Percentiles rank a stretch among this genome's conserved stretches.
These are phyloP conservation scores for Aspergillus brasiliensis DNA, from an alignment of 2,329 filamentous ascomycete genomes.

Conservation along the genomic window DNA sequence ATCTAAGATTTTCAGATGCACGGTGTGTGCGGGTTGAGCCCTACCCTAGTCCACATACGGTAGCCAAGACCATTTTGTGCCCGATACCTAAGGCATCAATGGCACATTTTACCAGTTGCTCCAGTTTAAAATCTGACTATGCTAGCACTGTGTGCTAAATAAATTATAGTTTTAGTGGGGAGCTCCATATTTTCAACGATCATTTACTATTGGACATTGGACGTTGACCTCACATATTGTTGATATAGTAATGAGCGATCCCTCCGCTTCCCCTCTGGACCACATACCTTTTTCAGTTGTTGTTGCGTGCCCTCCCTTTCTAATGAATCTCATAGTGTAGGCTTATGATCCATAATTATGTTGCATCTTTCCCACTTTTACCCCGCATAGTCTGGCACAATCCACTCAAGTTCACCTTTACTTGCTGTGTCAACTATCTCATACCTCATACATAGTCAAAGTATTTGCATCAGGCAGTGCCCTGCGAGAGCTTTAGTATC, in stretches of 20 bases:
- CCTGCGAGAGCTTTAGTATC: not conserved
- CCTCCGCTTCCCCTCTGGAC: not conserved
- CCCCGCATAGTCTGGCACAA: not conserved
- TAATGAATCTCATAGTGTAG: not conserved
- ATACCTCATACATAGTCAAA: not conserved
- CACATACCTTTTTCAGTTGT: not conserved
- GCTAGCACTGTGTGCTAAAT: not conserved
- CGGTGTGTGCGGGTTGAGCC: conserved; percentile 49
- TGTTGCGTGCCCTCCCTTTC: not conserved
- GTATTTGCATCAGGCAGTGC: not conserved
- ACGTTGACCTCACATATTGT: not conserved
- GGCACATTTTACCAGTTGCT: not conserved
- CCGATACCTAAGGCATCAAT: not conserved
- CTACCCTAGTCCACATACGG: conserved; percentile 40
- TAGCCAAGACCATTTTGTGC: conserved; percentile 10
- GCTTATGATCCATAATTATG: not conserved
- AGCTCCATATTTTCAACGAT: not conserved
- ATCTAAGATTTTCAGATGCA: conserved; percentile 43
- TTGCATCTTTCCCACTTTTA: not conserved
- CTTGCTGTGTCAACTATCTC: no score
- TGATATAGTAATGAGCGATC: not conserved
- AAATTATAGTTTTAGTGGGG: not conserved
- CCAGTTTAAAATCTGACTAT: not conserved
- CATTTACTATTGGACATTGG: conserved; percentile 5
- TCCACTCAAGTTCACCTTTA: not conserved